A percentile compares a stretch with the other conserved stretches of the same genome.
Evolutionary conservation across 2,329 filamentous ascomycete species (phyloP).

Genomic region (Xylariales sp.): DNA sequence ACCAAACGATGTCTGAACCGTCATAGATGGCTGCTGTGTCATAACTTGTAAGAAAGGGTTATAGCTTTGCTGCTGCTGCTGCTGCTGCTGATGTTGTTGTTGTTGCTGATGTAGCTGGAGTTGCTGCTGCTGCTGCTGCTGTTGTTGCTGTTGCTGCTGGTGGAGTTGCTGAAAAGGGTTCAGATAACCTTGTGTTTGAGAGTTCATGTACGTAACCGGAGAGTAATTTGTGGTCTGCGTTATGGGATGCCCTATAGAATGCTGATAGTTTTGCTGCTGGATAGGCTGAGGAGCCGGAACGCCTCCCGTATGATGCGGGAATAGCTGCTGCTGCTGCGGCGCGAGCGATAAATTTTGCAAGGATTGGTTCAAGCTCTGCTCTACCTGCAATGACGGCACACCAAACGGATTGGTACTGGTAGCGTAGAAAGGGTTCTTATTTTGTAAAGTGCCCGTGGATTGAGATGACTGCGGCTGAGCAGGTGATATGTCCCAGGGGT

Average conservation of each 20-base stretch:
- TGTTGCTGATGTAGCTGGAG: not conserved
- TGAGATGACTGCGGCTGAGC: conserved; percentile 59
- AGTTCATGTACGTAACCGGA: conserved; percentile 34
- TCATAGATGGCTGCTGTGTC: conserved; percentile 25
- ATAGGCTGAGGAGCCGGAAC: conserved; percentile 37
- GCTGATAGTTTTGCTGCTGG: conserved; percentile 37
- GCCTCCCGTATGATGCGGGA: conserved; percentile 73
- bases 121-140: conserved; percentile 23
- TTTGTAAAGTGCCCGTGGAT: conserved; percentile 58
- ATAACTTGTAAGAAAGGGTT: conserved; percentile 47
- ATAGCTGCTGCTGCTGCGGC: conserved; percentile 42
- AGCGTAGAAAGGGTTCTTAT: conserved; percentile 52
- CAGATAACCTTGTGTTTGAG: conserved; percentile 40
- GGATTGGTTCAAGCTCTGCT: conserved; percentile 54
- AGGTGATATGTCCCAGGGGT: conserved; percentile 61
- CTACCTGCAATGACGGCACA: conserved; percentile 36
- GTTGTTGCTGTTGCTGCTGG: conserved; percentile 29
- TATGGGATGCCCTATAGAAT: conserved; percentile 37
- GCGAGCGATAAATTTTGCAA: conserved; percentile 74
- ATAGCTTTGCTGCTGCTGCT: conserved; percentile 37
- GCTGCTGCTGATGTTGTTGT: conserved; percentile 1
- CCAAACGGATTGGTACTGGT: conserved; percentile 77
- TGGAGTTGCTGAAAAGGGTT: conserved; percentile 19
- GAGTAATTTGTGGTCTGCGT: conserved; percentile 37
- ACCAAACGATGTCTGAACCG: conserved; percentile 22